phyloP scores from a whole-genome alignment of 306 rosid genomes.

The Medicago arabica region DNA sequence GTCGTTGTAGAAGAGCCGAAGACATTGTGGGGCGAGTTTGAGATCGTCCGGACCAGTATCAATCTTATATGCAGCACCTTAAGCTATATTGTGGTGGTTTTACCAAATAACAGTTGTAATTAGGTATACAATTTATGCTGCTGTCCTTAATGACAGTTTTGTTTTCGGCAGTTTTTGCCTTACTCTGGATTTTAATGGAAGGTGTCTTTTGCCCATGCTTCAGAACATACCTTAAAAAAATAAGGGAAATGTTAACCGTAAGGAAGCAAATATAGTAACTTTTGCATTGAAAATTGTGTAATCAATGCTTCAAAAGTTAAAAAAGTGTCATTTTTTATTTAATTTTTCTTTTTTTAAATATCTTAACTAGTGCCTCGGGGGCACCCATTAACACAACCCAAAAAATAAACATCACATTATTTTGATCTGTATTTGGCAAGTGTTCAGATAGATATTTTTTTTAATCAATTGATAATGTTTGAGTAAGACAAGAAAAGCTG shows the following conservation, averaged over 20 bases:
- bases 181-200: too few relatives aligned
- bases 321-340: too few relatives aligned
- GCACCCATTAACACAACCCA: too few relatives aligned
- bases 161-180: background rate
- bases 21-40: background rate
- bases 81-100: background rate
- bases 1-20: background rate
- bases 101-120: background rate
- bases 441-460: too few relatives aligned
- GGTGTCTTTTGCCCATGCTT: background rate
- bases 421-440: too few relatives aligned
- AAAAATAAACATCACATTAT: background rate
- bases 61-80: background rate
- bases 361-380: too few relatives aligned
- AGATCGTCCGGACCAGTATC: background rate
- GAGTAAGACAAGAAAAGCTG: background rate
- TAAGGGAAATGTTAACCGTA: too few relatives aligned
- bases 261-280: too few relatives aligned
- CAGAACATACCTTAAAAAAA: background rate
- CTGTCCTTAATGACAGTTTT: background rate
- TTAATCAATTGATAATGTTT: too few relatives aligned
- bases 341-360: too few relatives aligned
- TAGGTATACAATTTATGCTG: background rate
- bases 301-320: too few relatives aligned
- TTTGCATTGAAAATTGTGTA: too few relatives aligned